Conservation (phyloP, 495 filamentous ascomycete species). For the Cetradonia linearis region DNA sequence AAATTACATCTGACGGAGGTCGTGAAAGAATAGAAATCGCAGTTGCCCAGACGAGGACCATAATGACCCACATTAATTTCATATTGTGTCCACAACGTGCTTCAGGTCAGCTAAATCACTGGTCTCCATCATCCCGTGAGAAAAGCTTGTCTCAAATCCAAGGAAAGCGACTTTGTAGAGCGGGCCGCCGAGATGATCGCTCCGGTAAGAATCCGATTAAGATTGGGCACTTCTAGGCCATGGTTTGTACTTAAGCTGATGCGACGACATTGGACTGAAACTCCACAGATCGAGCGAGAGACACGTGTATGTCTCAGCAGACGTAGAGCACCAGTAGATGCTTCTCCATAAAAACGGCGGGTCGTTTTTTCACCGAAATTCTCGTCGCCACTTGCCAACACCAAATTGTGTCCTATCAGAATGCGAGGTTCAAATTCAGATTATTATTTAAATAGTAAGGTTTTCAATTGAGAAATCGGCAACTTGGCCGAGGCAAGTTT, state of each 20-base stretch:
- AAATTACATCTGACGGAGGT: background rate
- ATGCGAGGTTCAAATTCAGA: no score
- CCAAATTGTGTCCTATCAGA: no score
- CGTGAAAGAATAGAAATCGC: background rate
- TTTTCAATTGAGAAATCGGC: background rate
- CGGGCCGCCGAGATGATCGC: background rate
- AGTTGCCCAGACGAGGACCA: background rate
- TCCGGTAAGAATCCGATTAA: background rate
- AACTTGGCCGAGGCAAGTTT: slow-evolving; percentile 9
- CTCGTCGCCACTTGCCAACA: no score
- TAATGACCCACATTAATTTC: background rate
- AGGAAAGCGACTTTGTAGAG: background rate
- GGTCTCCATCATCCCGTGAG: background rate
- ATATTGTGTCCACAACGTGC: background rate
- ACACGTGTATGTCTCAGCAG: no score
- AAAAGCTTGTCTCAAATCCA: background rate
- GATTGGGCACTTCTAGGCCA: background rate
- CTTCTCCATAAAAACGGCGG: no score
- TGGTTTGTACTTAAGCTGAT: no score
- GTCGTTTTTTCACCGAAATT: no score
- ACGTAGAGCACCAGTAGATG: no score
- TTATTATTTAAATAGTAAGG: no score
- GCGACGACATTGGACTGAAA: no score
- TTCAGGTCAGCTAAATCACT: background rate
- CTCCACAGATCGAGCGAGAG: no score